Evolutionary conservation across 371 early-diverging fungal species (phyloP), one percentile per base, ranked within the genome.

Genomic region (Mucor circinelloides): DNA sequence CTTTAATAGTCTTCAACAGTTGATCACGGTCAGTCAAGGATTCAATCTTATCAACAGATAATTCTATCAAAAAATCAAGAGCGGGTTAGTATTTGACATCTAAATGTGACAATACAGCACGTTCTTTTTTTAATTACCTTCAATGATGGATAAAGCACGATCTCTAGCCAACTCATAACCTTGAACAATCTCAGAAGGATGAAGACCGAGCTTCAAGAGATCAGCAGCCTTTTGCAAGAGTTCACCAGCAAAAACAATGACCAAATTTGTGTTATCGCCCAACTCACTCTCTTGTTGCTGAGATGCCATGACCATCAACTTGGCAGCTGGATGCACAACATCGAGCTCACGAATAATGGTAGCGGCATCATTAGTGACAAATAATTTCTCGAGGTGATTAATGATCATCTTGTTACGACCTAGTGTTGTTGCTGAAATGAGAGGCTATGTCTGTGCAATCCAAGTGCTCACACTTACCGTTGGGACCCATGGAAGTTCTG

Each of bases 351-450:
- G 93, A 75, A 99, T 93, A 74, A 99, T 99, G 60, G 99, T 99
- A 23, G 99, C 99, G 50, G 99, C 99, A 85, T 99, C 99, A 83
- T 93, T 97, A 19, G 99, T 99, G 57, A 99, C 98, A 77, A 99
- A 94, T 58, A 99, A 88, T 82, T 97, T 97, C 70, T 97, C 97
- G 72, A 97, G 84, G 79, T 97, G 96, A 76, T 98, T 98, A 79
- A 99, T 93, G 71, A 99, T 96, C 92, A 99, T 97, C 85, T 99
- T 99, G 87, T 99, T 99, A 72, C 97, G 93, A 36, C 99, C 99
- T 94, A 77, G 7, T 21, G n/a, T 6, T 9, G 8, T 21, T 21
- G 8, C 8, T 21, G 9, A 21, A 46, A 19, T 21, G 3, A 46
- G n/a, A 2, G 8, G 46, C 21, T 17, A 8, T 44, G 17, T 44